Percentiles rank a stretch among this genome's conserved stretches.
phyloP scores from a whole-genome alignment of 768 basidiomycete genomes.

The Asterophora lycoperdoides region DNA sequence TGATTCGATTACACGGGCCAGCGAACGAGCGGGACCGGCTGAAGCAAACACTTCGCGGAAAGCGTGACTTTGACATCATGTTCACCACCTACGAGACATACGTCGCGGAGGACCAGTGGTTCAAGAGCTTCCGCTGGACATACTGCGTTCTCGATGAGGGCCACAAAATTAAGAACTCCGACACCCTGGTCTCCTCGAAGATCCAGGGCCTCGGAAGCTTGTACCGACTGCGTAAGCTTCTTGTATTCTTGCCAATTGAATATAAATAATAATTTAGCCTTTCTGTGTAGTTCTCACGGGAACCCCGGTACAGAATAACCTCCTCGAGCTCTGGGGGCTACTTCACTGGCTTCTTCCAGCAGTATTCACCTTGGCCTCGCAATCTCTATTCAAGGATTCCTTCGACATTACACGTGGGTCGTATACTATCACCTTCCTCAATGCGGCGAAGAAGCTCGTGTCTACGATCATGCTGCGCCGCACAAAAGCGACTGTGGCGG shows the following conservation, averaged over 20 bases:
- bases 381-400: constrained; percentile 44
- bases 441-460: constrained; percentile 45
- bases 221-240: constrained; percentile 47
- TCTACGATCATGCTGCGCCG: constrained; percentile 54
- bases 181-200: constrained; percentile 47
- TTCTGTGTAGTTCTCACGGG: constrained; percentile 55
- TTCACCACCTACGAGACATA: constrained; percentile 70
- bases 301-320: constrained; percentile 68
- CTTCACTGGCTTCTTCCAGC: constrained; percentile 53
- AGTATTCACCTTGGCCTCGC: constrained; percentile 46
- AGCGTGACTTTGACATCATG: constrained; percentile 49
- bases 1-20: constrained; percentile 60
- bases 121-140: constrained; percentile 55
- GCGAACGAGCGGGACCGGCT: constrained; percentile 51
- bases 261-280: background rate
- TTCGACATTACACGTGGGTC: constrained; percentile 52
- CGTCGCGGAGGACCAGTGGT: constrained; percentile 52
- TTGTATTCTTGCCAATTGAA: too few species aligned
- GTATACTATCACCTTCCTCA: constrained; percentile 47
- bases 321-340: constrained; percentile 53
- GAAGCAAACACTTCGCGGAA: constrained; percentile 38
- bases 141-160: constrained; percentile 64
- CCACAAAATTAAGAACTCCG: constrained; percentile 70
- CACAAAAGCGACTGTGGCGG: constrained; percentile 47
- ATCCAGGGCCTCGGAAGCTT: constrained; percentile 53